Base-by-base conservation (phyloP, 176 grass and related monocot genomes). In the Elymus sibiricus region DNA sequence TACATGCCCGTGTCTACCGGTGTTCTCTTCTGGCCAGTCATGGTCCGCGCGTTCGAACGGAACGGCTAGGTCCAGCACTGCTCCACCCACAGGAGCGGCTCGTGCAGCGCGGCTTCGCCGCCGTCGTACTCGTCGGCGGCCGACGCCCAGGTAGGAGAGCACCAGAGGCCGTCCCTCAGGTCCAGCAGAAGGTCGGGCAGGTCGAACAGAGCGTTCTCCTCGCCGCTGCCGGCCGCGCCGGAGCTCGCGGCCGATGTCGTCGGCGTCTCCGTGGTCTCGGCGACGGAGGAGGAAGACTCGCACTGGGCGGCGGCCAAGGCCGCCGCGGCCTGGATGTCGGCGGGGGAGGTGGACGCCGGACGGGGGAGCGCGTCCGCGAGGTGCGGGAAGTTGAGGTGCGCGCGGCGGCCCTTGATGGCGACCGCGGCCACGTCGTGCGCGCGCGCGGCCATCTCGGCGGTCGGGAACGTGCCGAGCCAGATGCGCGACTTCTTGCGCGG, bases 401-500 rank as follows among this genome's bases (percentile, higher is more conserved):
- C 91, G 72, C 58, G 37, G 59, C 64, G 85, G 12, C 91, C 91
- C 82, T 93, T 93, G 88, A 93, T 88, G 65, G 91, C 82, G 7
- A 93, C 74, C 31, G 92, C 79, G 14, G 92, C 88, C 2, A 88
- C 88, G 88, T 93, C 91, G 82, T 93, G 91, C 22, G 92, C 88
- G 31, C 88, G 92, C 47, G 92, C 92, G 4, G 92, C 92, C 92
- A 93, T 93, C 76, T 93, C 92, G 1, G 88, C 82, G 15, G 92
- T 93, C 6, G 82, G 78, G 88, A 90, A 93, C 7, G 92, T 93
- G 66, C 92, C 92, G 22, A 93, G 88, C 92, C 88, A 90, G 79
- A 93, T 93, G 74, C 92, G 88, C 25, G 92, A 93, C 88, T 93
- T 93, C 92, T 93, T 93, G 7, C 92, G 78, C 3, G 92, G 88